Evolutionary conservation across 495 filamentous ascomycete species (phyloP), one percentile per base, ranked within the genome.

Genomic region (Daldinia decipiens): DNA sequence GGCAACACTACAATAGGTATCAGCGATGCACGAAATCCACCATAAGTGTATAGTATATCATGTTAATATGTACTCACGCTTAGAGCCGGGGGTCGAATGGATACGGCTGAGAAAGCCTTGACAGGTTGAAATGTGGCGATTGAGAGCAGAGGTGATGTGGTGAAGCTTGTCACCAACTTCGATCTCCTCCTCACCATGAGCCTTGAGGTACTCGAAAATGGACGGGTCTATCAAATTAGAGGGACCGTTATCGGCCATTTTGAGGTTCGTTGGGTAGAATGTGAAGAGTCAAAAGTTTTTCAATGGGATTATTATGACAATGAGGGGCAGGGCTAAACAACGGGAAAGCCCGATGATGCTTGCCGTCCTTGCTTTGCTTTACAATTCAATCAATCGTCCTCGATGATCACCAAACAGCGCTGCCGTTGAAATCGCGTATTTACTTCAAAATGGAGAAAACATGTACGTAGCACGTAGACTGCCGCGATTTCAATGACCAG

Each of bases 161-260:
- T 90, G 87, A 31, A 99, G 85, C 75, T 92, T 90, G 83, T 98
- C 95, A 70, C 92, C 89, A 53, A 95, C 86, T 45, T 84, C 82
- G 17, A 86, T 83, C 79, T 99, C 95, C 75, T 95, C 90, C 74
- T 99, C 96, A 71, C 97, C 92, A 76, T 93, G 94, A 50, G 87
- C 81, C 78, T 97, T 95, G 62, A 99, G 90, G 74, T 90, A 84
- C 68, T 93, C 89, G 78, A 98, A 98, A 73, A 98, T 94, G 31
- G 82, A 85, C 51, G 91, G 89, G 79, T 96, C 89, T 53, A 97
- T 90, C 85, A 87, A 84, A 32, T 67, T 71, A 15, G 76, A 68
- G 29, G 39, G 13, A 11, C 36, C 56, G 45, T 77, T 73, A 24
- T 55, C 71, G 31, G 77, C 71, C 75, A 80, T 82, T 26, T 65